Evolutionary conservation across 2,329 filamentous ascomycete species (phyloP).

Genomic region (Didymella sp.): DNA sequence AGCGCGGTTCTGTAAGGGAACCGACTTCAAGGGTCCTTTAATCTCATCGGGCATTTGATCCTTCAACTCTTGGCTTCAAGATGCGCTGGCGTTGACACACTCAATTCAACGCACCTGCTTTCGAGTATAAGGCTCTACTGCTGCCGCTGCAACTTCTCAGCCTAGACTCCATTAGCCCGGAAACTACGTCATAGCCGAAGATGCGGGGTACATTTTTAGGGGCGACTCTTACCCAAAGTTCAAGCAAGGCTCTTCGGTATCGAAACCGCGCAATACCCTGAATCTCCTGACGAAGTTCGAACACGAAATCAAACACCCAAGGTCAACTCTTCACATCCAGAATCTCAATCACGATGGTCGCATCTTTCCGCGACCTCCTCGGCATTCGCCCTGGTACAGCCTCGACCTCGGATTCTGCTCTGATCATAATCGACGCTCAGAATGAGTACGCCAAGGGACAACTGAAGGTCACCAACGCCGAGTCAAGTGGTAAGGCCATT

Average conservation of each 20-base stretch:
- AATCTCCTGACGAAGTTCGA: too few relatives aligned
- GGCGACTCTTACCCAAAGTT: background rate
- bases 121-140: background rate
- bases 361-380: conserved; percentile 61
- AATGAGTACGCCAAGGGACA: conserved; percentile 70
- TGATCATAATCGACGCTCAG: conserved; percentile 74
- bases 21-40: background rate
- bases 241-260: conserved; percentile 3
- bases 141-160: background rate
- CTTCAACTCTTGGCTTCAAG: background rate
- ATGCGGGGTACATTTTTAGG: conserved; percentile 12
- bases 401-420: conserved; percentile 63
- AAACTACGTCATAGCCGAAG: conserved; percentile 7
- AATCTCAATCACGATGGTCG: conserved; percentile 14
- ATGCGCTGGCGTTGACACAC: too few relatives aligned
- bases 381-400: conserved; percentile 64
- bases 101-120: background rate
- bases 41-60: background rate
- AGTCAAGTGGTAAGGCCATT: conserved; percentile 63
- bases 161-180: conserved; percentile 10
- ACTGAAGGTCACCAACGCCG: conserved; percentile 63
- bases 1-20: background rate
- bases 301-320: background rate
- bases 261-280: background rate
- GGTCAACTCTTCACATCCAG: background rate